Conservation (phyloP, 768 basidiomycete genomes). For the Strobilomyces dryophilus region DNA sequence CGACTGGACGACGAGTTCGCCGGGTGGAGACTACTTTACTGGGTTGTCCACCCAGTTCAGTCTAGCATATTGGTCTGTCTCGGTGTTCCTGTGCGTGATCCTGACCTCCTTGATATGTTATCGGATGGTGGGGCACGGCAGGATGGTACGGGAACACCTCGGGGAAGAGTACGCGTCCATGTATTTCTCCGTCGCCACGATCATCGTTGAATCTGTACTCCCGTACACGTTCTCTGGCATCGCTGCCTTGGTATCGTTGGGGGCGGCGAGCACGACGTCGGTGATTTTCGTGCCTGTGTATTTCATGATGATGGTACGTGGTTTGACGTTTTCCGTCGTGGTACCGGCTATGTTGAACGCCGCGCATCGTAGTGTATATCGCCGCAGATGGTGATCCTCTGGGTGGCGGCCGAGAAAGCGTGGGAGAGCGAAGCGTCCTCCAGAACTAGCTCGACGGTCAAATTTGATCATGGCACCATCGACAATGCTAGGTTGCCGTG, state of each 20-base stretch:
- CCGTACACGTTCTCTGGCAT: slow-evolving; percentile 9
- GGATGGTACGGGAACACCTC: slow-evolving; percentile 2
- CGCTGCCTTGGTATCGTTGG: slow-evolving; percentile 1
- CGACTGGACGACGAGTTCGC: slow-evolving; percentile 7
- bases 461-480: neutral
- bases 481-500: neutral
- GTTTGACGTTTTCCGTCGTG: neutral
- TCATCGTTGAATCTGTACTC: slow-evolving; percentile 10
- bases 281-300: slow-evolving; percentile 8
- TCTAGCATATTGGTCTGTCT: slow-evolving; percentile 8
- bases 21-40: slow-evolving; percentile 7
- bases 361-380: slow-evolving; percentile 16
- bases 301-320: slow-evolving; percentile 14
- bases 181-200: slow-evolving; percentile 9
- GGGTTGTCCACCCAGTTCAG: slow-evolving; percentile 4
- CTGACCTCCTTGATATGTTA: slow-evolving; percentile 12
- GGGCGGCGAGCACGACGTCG: slow-evolving; percentile 8
- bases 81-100: neutral
- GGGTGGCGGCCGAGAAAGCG: slow-evolving; percentile 14
- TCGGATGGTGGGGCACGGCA: slow-evolving; percentile 8
- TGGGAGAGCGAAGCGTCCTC: slow-evolving; percentile 5
- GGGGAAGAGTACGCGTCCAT: neutral
- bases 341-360: neutral
- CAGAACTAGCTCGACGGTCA: neutral
- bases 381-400: slow-evolving; percentile 2